Percentiles rank a stretch among this genome's conserved stretches.
phyloP scores from a whole-genome alignment of 2,329 filamentous ascomycete genomes.

The Cladophialophora carrionii region DNA sequence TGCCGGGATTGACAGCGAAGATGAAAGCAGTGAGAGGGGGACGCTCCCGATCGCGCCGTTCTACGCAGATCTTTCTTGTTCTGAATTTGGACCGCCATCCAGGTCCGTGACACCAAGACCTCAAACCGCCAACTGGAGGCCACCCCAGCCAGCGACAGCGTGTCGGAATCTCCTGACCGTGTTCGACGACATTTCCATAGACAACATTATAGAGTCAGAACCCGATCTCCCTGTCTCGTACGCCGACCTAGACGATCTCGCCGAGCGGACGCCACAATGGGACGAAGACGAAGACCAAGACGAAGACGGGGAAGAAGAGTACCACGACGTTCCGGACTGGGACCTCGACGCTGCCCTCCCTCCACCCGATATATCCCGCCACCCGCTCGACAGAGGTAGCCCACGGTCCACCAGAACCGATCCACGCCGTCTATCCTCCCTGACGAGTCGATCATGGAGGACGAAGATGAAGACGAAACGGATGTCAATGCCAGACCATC shows the following conservation, averaged over 20 bases:
- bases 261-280: too few relatives aligned
- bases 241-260: not conserved
- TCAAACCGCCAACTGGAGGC: not conserved
- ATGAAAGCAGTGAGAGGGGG: not conserved
- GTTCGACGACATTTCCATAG: not conserved
- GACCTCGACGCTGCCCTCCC: constrained; percentile 21
- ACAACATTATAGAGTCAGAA: not conserved
- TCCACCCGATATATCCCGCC: constrained; percentile 25
- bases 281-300: constrained; percentile 5
- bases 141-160: not conserved
- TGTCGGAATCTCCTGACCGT: not conserved
- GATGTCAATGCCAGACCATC: not conserved
- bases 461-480: not conserved
- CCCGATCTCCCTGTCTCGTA: not conserved
- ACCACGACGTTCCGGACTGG: constrained; percentile 10
- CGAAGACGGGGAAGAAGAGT: constrained; percentile 1
- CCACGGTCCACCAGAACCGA: not conserved
- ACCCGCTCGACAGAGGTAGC: constrained; percentile 11
- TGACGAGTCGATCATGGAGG: not conserved
- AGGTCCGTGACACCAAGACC: not conserved
- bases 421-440: not conserved
- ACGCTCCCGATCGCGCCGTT: not conserved
- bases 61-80: not conserved
- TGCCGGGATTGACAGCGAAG: not conserved
- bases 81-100: not conserved